These are phyloP conservation scores for Bretschneidera sinensis DNA, from an alignment of 345 rosid species.

Conservation along the genomic window DNA sequence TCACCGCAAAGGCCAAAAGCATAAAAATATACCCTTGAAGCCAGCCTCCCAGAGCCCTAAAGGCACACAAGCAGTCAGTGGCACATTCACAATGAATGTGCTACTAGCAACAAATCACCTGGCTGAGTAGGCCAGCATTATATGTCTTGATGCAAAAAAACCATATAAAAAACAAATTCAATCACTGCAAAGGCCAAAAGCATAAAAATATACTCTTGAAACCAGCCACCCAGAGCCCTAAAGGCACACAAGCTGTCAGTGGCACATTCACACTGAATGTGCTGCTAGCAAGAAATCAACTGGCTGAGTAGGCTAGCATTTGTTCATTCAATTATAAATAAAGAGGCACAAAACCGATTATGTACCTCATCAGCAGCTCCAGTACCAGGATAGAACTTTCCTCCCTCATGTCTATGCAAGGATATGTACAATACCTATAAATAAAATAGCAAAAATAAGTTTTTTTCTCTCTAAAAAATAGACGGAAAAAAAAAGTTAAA, in stretches of 20 bases:
- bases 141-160: not conserved
- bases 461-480: too few species aligned
- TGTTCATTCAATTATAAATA: not conserved
- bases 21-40: too few species aligned
- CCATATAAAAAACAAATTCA: not conserved
- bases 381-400: slow-evolving; percentile 86
- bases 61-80: not conserved
- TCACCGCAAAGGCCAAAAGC: not conserved
- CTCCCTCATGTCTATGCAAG: slow-evolving; percentile 91
- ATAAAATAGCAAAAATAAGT: too few species aligned
- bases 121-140: not conserved
- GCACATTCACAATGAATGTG: not conserved
- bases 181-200: not conserved
- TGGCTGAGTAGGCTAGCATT: not conserved
- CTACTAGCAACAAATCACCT: not conserved
- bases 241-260: too few species aligned
- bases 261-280: not conserved
- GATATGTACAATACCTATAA: slow-evolving; percentile 83
- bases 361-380: slow-evolving; percentile 86
- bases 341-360: slow-evolving; percentile 4
- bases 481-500: slow-evolving; percentile 7
- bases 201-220: too few species aligned
- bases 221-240: not conserved
- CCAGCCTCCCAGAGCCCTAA: not conserved
- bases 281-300: not conserved